Evolutionary conservation across 2,329 filamentous ascomycete genomes (phyloP), one percentile per base, ranked within the genome.

Genomic region (Venturia asperata): DNA sequence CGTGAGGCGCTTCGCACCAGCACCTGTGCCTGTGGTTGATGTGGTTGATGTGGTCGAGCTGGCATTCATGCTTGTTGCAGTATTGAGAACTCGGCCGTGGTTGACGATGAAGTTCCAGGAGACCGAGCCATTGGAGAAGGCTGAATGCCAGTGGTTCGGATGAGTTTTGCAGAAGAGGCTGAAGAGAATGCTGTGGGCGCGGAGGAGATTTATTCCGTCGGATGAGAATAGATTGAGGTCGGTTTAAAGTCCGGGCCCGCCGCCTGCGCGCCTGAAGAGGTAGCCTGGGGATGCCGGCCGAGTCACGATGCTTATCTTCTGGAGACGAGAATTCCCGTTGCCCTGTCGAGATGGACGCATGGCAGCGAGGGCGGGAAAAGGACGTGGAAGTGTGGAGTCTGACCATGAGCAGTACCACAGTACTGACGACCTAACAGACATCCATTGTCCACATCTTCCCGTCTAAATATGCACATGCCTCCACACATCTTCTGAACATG

Each of bases 301-400:
- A 34, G 49, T n/a, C 49, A 34, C 24, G 11, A 56, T 56, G 27
- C 9, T 47, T 47, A 47, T 47, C 45, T 47, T 17, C 17, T 9
- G 17, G 49, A 3, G 10, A 1, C 24, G 30, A 6, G 6, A 34
- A 6, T 55, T 15, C 49, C 24, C 30, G 49, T 15, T 34, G 24
- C n/a, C n/a, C n/a, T n/a, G n/a, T 34, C 30, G 52, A 34, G 52
- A 58, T 58, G 15, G 15, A 34, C 52, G 52, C 30, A 58, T 58
- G 27, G 49, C 13, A 56, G 7, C 11, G 13, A 56, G 49, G 27
- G 19, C 49, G 27, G 13, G 27, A 34, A 30, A 15, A 56, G 27
- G 30, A 19, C 42, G 15, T 19, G 42, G 4, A 56, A 6, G 21
- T 27, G 27, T 55, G 10, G 11, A 55, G 45, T 19, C 49, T 55